Conservation (phyloP, 192 early-diverging fungal genomes). For the Paraglomus occultum region DNA sequence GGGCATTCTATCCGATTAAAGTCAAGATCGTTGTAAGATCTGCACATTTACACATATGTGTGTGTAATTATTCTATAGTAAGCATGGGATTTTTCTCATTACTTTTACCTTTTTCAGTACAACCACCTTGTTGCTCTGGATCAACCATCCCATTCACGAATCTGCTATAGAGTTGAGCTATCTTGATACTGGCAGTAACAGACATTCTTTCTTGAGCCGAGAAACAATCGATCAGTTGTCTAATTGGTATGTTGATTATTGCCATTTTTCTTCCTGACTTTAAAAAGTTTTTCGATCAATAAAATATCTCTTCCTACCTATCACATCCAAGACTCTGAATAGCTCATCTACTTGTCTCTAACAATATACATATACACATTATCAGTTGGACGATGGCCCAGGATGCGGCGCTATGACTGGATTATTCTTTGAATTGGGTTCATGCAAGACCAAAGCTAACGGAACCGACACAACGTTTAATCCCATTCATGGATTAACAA, state of each 20-base stretch:
- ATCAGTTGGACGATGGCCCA: slow-evolving; percentile 77
- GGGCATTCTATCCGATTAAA: slow-evolving; percentile 73
- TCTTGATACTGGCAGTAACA: slow-evolving; percentile 62
- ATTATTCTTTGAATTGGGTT: slow-evolving; percentile 81
- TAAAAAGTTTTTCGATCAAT: no score
- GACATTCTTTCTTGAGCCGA: slow-evolving; percentile 93
- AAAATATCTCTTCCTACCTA: no score
- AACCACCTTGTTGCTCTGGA: slow-evolving; percentile 21
- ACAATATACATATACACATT: neutral
- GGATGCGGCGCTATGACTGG: slow-evolving; percentile 80
- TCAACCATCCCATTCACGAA: slow-evolving; percentile 30
- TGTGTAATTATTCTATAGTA: neutral
- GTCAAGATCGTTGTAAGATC: slow-evolving; percentile 60
- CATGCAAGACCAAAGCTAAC: slow-evolving; percentile 78
- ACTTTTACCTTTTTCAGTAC: slow-evolving; percentile 45
- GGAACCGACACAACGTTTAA: slow-evolving; percentile 69
- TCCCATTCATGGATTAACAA: slow-evolving; percentile 87
- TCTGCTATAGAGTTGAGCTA: no score
- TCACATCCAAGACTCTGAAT: neutral
- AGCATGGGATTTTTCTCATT: neutral
- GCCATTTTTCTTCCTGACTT: no score
- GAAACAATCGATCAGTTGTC: slow-evolving; percentile 72
- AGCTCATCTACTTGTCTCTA: neutral
- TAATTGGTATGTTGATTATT: slow-evolving; percentile 58
- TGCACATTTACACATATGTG: neutral